Evolutionary conservation across 495 filamentous ascomycete genomes (phyloP), one percentile per base, ranked within the genome.

Genomic region (Podospora pseudopauciseta): DNA sequence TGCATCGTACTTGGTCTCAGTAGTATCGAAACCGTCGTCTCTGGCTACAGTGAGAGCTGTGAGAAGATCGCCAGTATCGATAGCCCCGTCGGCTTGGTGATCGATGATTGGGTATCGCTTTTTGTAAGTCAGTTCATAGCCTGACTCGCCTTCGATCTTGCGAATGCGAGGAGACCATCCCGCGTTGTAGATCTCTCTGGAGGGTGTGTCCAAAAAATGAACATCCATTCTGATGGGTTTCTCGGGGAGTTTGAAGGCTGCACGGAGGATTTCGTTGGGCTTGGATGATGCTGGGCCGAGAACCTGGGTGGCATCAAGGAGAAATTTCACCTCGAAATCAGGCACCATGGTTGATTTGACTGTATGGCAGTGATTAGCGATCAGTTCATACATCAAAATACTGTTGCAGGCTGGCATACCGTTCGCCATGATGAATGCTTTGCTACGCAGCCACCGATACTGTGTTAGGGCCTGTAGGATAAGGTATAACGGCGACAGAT

Each of bases 131-230:
- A 77, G 67, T 60, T 79, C 77, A 23, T 74, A 74, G 20, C 67
- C 70, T 32, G 30, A 26, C 27, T 70, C 71, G 49, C 67, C 69
- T 60, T 76, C 77, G 4, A 65, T 72, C 27, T 76, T 77, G 68
- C 77, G 75, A 66, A 79, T 74, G 58, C 77, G 77, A 44, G 68
- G 70, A 55, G 68, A 73, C 77, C 77, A 79, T 63, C 74, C 75
- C n/a, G 69, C 62, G 32, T 64, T 67, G 69, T 77, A 73, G 58
- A 79, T 68, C 4, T 73, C 70, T 54, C 74, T 68, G 23, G 63
- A 13, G 63, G n/a, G 20, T 18, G 69, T 79, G 70, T 79, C 77
- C 66, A 76, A 69, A 66, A 72, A 79, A 60, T 76, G 75, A 5
- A 79, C 72, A 65, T 76, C 73, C 65, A 63, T 34, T 19, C 34